Evolutionary conservation across 208 protist species (phyloP).

Genomic region (Wallacemonas sp.): DNA sequence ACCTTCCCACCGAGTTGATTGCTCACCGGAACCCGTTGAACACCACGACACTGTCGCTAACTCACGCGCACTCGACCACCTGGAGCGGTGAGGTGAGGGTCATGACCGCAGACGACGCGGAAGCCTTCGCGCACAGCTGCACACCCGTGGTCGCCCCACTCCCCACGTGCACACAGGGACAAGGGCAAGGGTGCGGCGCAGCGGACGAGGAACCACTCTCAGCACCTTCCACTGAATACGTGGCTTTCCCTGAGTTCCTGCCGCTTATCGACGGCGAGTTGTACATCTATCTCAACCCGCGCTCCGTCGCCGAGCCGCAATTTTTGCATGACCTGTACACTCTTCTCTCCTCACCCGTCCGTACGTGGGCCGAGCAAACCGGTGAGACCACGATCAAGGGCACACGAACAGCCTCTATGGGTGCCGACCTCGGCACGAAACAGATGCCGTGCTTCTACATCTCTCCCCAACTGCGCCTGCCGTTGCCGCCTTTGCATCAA

Average conservation of each 20-base stretch:
- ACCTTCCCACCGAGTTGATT: slow-evolving; percentile 9
- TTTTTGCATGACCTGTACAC: background rate
- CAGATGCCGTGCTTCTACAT: slow-evolving; percentile 24
- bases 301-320: background rate
- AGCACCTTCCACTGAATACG: too few relatives aligned
- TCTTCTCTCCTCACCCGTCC: background rate
- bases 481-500: slow-evolving; percentile 28
- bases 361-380: background rate
- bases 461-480: slow-evolving; percentile 26
- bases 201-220: too few relatives aligned
- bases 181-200: background rate
- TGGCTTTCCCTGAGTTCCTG: background rate
- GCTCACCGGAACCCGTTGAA: slow-evolving; percentile 6
- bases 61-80: slow-evolving; percentile 3
- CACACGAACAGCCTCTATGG: too few relatives aligned
- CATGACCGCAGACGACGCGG: background rate
- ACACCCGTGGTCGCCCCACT: slow-evolving; percentile 1
- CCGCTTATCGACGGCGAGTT: background rate
- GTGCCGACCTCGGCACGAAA: background rate
- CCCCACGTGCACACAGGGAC: background rate
- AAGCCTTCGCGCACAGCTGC: background rate
- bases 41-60: background rate
- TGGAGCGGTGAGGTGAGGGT: background rate
- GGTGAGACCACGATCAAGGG: too few relatives aligned
- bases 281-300: background rate